Evolutionary conservation across 768 basidiomycete genomes (phyloP).

Genomic region (Roridomyces roridus): DNA sequence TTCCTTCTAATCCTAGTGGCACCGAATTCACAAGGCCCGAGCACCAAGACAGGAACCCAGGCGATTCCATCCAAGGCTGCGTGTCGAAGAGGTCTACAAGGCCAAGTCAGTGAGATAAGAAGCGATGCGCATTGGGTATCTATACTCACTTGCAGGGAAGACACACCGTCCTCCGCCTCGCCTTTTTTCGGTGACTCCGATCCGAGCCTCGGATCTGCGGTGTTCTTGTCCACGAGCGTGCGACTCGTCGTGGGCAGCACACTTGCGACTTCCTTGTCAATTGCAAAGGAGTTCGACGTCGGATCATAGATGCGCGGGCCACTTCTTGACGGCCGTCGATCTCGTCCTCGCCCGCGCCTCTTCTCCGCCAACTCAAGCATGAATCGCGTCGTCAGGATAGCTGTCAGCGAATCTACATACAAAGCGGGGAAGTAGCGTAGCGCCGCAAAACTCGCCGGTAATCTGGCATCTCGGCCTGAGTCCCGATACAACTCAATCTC

Average conservation of each 20-base stretch:
- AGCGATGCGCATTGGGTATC: too few species aligned
- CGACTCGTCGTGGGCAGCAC: not conserved
- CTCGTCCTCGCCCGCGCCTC: not conserved
- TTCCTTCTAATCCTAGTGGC: too few species aligned
- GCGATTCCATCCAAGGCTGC: slow-evolving; percentile 8
- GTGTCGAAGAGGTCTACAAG: not conserved
- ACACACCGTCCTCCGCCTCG: too few species aligned
- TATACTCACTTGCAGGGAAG: not conserved
- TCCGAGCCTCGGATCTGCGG: too few species aligned
- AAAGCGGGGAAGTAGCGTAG: slow-evolving; percentile 2
- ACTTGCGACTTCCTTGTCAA: too few species aligned
- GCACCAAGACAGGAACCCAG: slow-evolving; percentile 9
- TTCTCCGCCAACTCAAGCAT: not conserved
- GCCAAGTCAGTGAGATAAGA: too few species aligned
- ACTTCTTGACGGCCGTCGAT: not conserved
- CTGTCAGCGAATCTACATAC: slow-evolving; percentile 10
- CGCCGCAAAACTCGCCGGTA: slow-evolving; percentile 1
- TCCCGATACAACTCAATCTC: slow-evolving; percentile 8
- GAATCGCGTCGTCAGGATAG: not conserved
- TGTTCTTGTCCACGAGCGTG: too few species aligned
- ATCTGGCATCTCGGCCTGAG: not conserved
- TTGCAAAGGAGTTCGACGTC: too few species aligned
- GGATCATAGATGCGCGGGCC: too few species aligned
- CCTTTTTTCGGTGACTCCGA: too few species aligned
- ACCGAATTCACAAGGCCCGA: not conserved